These are phyloP conservation scores for Aureoboletus auriporus DNA, from an alignment of 768 basidiomycete genomes.

Conservation along the genomic window DNA sequence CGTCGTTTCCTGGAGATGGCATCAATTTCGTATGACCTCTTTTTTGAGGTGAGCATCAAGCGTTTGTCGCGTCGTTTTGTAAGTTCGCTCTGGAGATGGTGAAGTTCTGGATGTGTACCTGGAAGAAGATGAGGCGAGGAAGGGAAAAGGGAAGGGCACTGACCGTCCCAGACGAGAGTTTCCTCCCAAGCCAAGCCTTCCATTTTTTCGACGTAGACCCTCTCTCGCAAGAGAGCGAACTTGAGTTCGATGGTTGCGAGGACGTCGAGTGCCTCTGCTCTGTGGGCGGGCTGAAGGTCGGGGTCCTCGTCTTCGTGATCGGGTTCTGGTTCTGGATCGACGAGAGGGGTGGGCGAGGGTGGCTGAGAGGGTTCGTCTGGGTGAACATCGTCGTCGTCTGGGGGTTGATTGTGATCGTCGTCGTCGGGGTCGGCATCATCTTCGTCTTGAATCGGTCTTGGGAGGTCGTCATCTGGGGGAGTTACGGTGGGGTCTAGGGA, in stretches of 20 bases:
- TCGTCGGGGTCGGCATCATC: slow-evolving; percentile 28
- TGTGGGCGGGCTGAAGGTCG: slow-evolving; percentile 77
- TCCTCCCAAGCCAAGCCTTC: slow-evolving; percentile 88
- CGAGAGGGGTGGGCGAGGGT: slow-evolving; percentile 20
- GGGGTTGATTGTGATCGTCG: slow-evolving; percentile 19
- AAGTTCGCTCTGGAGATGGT: slow-evolving; percentile 77
- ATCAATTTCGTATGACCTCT: slow-evolving; percentile 63
- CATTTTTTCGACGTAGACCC: slow-evolving; percentile 93
- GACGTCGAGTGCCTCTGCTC: slow-evolving; percentile 84
- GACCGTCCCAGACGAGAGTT: slow-evolving; percentile 70
- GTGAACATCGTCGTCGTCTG: slow-evolving; percentile 31
- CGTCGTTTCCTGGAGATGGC: slow-evolving; percentile 59
- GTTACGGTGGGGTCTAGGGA: slow-evolving; percentile 20
- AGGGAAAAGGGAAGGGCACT: slow-evolving; percentile 20
- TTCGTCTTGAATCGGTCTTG: slow-evolving; percentile 21
- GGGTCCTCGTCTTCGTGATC: slow-evolving; percentile 45
- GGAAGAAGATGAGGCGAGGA: neutral
- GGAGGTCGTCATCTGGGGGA: slow-evolving; percentile 13
- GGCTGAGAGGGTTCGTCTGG: slow-evolving; percentile 24
- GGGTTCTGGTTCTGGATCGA: slow-evolving; percentile 25
- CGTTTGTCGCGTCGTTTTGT: slow-evolving; percentile 76
- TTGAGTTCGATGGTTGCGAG: slow-evolving; percentile 89
- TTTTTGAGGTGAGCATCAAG: slow-evolving; percentile 72
- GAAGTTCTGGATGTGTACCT: slow-evolving; percentile 86
- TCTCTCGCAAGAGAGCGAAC: slow-evolving; percentile 82